Evolutionary conservation across 805 yeast species (phyloP).

Genomic region (Vanderwaltozyma verrucispora): DNA sequence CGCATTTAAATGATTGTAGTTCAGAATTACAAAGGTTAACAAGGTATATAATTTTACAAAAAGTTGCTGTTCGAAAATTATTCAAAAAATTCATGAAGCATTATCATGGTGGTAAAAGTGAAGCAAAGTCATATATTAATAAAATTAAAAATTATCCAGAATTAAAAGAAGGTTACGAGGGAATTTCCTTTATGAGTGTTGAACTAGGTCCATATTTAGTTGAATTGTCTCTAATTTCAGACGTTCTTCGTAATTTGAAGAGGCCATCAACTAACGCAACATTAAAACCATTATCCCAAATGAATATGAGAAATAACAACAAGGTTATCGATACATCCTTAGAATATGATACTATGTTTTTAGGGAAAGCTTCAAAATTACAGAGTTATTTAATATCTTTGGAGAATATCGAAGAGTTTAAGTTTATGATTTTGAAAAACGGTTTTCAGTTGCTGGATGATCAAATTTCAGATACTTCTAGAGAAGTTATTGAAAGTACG

Average conservation of each 20-base stretch:
- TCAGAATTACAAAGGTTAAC: slow-evolving; percentile 41
- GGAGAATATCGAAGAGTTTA: slow-evolving; percentile 35
- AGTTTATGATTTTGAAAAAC: slow-evolving; percentile 29
- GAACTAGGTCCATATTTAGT: slow-evolving; percentile 40
- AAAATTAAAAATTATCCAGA: slow-evolving; percentile 9
- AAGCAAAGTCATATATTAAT: slow-evolving; percentile 9
- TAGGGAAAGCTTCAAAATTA: slow-evolving; percentile 27
- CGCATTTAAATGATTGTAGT: slow-evolving; percentile 18
- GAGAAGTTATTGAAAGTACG: slow-evolving; percentile 12
- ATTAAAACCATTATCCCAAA: not conserved
- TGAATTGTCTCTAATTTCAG: slow-evolving; percentile 36
- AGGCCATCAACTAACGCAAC: not conserved
- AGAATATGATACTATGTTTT: slow-evolving; percentile 31
- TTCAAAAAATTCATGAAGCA: slow-evolving; percentile 39
- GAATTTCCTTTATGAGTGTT: slow-evolving; percentile 37
- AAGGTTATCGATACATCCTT: slow-evolving; percentile 7
- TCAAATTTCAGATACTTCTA: slow-evolving; percentile 18
- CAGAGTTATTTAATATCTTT: slow-evolving; percentile 33
- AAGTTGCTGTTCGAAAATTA: slow-evolving; percentile 49
- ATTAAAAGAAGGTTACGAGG: slow-evolving; percentile 28
- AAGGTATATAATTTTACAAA: slow-evolving; percentile 48
- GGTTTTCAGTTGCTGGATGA: slow-evolving; percentile 23
- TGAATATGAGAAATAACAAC: not conserved
- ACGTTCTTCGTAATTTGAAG: slow-evolving; percentile 25
- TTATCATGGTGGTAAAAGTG: slow-evolving; percentile 11